Conservation (phyloP, 75 land plant genomes). For the Sequoiadendron giganteum region DNA sequence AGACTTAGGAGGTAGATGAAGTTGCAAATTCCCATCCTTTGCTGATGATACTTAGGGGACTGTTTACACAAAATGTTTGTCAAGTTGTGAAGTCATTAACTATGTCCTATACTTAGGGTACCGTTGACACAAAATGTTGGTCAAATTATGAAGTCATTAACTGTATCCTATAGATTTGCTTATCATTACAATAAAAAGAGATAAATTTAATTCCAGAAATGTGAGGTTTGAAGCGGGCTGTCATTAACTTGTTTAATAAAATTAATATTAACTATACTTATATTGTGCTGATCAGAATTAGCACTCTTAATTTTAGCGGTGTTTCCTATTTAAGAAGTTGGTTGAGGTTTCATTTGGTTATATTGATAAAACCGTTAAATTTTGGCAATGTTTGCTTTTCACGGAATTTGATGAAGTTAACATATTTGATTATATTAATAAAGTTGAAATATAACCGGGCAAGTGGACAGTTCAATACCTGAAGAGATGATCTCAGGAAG, state of each 20-base stretch:
- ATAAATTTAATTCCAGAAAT: not conserved
- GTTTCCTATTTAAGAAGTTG: not conserved
- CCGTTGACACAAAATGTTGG: not conserved
- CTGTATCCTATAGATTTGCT: not conserved
- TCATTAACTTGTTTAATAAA: too few species aligned
- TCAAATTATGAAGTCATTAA: not conserved
- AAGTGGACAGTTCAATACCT: not conserved
- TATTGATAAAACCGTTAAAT: too few species aligned
- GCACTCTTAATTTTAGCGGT: not conserved
- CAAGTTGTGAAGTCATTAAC: not conserved
- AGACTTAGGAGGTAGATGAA: not conserved
- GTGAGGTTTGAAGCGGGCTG: not conserved
- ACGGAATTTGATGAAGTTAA: not conserved
- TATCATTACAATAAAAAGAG: not conserved
- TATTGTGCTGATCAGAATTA: too few species aligned
- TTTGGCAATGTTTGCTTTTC: too few species aligned
- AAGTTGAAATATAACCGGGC: not conserved
- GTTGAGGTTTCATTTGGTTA: too few species aligned
- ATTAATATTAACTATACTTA: not conserved
- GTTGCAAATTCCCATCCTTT: not conserved
- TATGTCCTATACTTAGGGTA: not conserved
- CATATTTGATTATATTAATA: not conserved
- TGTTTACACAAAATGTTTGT: not conserved
- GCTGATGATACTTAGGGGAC: not conserved
- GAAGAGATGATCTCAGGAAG: too few species aligned